Evolutionary conservation across 139 green algal genomes (phyloP).

Genomic region (Monoraphidium neglectum): DNA sequence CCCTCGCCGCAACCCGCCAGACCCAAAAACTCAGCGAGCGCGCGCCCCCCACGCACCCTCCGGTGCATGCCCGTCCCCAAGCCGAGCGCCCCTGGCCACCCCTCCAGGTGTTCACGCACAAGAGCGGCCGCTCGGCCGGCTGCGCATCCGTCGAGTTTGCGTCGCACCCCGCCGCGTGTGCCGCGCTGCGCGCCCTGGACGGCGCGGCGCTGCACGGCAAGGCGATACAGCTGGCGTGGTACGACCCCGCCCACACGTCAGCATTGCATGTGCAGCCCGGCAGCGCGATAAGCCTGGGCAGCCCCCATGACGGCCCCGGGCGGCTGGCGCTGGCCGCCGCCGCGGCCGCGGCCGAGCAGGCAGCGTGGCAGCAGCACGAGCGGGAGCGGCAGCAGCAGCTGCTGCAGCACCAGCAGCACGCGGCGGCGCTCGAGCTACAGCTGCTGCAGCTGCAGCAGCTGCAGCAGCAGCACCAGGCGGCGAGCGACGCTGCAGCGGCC

Average conservation of each 20-base stretch:
- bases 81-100: too few relatives aligned
- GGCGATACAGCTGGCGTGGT: conserved; percentile 26
- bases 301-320: too few relatives aligned
- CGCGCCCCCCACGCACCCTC: too few relatives aligned
- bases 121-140: conserved; percentile 30
- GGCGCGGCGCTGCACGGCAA: conserved; percentile 27
- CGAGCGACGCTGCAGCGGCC: background rate
- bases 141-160: conserved; percentile 35
- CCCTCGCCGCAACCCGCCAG: too few relatives aligned
- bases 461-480: background rate
- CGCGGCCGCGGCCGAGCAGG: too few relatives aligned
- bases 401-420: conserved; percentile 2
- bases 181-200: background rate
- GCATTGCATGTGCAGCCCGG: too few relatives aligned
- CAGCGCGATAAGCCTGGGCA: too few relatives aligned
- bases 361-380: background rate
- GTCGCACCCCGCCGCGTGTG: conserved; percentile 15
- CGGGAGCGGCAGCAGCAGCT: background rate
- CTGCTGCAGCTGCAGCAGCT: background rate
- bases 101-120: conserved; percentile 37
- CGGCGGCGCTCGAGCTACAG: background rate
- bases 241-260: background rate
- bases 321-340: too few relatives aligned
- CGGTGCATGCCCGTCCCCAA: too few relatives aligned
- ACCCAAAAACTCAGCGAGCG: too few relatives aligned